Conservation (phyloP, 805 yeast genomes). For the Saccharomycopsis fibuligera region DNA sequence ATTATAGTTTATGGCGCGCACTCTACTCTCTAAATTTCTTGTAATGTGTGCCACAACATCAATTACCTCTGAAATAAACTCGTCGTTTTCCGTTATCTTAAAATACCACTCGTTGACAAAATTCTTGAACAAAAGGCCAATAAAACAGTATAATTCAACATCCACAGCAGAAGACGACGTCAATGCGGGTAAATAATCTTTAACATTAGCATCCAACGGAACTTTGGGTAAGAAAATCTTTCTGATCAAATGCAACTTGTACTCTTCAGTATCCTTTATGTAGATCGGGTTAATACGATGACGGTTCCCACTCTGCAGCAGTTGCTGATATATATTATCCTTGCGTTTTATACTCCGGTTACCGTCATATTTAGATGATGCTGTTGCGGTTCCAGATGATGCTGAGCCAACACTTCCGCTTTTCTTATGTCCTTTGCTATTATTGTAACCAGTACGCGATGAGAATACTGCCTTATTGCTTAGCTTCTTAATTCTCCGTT, state of each 20-base stretch:
- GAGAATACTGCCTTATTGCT: no score
- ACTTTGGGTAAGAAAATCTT: constrained; percentile 25
- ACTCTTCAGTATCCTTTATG: constrained; percentile 25
- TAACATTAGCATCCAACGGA: constrained; percentile 19
- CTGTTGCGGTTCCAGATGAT: background rate
- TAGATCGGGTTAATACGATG: constrained; percentile 6
- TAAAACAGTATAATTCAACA: constrained; percentile 38
- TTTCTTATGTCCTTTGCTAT: background rate
- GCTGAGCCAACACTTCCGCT: no score
- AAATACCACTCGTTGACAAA: constrained; percentile 44
- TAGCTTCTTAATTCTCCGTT: constrained; percentile 13
- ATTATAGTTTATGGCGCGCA: constrained; percentile 30
- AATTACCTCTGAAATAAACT: constrained; percentile 36
- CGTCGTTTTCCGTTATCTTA: constrained; percentile 35
- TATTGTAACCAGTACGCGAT: no score
- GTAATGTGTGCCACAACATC: constrained; percentile 35
- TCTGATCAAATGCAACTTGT: constrained; percentile 26
- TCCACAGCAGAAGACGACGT: constrained; percentile 37
- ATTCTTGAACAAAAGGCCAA: constrained; percentile 40
- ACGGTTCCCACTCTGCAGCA: background rate
- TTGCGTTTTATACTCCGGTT: no score
- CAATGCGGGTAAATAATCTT: constrained; percentile 32
- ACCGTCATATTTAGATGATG: background rate
- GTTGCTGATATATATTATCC: no score
- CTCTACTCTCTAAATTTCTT: constrained; percentile 32